Conservation (phyloP, 768 basidiomycete species). For the Chalciporus chontae region DNA sequence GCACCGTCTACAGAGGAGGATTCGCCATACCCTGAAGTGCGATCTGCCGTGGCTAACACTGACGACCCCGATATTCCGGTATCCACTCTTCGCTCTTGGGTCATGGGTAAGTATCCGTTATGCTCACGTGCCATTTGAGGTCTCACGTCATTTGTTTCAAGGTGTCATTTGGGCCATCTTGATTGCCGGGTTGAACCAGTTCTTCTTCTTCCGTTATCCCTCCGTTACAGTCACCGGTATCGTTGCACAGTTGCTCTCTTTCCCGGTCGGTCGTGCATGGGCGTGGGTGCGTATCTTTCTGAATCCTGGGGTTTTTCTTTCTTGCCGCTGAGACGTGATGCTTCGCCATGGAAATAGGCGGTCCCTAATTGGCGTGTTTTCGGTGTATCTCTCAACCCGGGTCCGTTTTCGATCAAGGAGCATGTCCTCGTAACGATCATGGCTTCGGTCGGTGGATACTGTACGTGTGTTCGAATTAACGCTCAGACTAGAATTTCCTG, state of each 20-base stretch:
- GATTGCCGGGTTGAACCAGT: constrained; percentile 73
- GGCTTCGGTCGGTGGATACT: constrained; percentile 42
- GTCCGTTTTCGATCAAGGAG: constrained; percentile 75
- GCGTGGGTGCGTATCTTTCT: constrained; percentile 34
- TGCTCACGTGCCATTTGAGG: too few relatives aligned
- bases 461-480: constrained; percentile 13
- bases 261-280: constrained; percentile 66
- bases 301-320: neutral
- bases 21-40: constrained; percentile 82
- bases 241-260: constrained; percentile 68
- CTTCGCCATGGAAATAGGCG: constrained; percentile 25
- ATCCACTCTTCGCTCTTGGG: constrained; percentile 57
- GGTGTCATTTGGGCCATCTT: constrained; percentile 49
- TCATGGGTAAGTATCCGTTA: constrained; percentile 36
- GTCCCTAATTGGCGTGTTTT: constrained; percentile 52
- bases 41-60: constrained; percentile 70
- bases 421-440: constrained; percentile 69
- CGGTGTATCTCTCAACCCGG: constrained; percentile 65
- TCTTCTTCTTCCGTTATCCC: constrained; percentile 73
- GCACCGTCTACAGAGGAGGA: constrained; percentile 54
- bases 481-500: neutral
- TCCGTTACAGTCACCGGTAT: constrained; percentile 39
- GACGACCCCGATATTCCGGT: constrained; percentile 66
- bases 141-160: too few relatives aligned
- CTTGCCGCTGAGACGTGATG: neutral